These are phyloP conservation scores for Stenogyne calaminthoides DNA, from an alignment of 305 asterid genomes.

Conservation along the genomic window DNA sequence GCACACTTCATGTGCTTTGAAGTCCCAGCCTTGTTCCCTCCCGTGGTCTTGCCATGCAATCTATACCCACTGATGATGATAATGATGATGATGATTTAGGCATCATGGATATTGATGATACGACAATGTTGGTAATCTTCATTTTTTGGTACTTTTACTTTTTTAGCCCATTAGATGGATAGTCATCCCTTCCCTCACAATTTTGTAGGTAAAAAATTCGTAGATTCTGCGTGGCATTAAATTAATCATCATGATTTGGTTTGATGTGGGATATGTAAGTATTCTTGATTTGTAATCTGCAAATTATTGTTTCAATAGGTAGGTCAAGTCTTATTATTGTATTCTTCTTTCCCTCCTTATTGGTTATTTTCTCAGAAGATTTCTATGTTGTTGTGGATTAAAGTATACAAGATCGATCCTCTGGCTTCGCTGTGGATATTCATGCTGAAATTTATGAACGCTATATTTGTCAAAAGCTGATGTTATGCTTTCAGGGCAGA, in stretches of 20 bases:
- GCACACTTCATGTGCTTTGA: slow-evolving; percentile 99
- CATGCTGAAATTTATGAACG: slow-evolving; percentile 97
- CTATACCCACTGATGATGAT: slow-evolving; percentile 55
- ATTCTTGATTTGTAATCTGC: slow-evolving; percentile 25
- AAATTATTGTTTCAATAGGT: slow-evolving; percentile 20
- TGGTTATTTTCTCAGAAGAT: slow-evolving; percentile 74
- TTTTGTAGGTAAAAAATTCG: slow-evolving; percentile 64
- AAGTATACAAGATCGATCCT: slow-evolving; percentile 99
- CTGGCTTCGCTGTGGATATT: slow-evolving; percentile 98
- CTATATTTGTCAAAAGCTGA: slow-evolving; percentile 96
- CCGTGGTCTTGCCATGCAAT: slow-evolving; percentile 70
- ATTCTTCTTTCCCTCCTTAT: slow-evolving; percentile 19
- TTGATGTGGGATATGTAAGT: slow-evolving; percentile 99
- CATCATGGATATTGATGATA: slow-evolving; percentile 96
- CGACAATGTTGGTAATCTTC: slow-evolving; percentile 68
- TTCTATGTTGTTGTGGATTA: slow-evolving; percentile 99
- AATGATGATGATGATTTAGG: slow-evolving; percentile 92
- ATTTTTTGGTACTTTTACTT: slow-evolving; percentile 16
- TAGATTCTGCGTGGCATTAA: slow-evolving; percentile 86
- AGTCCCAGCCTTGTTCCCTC: slow-evolving; percentile 98
- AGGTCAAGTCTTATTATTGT: slow-evolving; percentile 22
- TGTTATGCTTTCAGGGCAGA: slow-evolving; percentile 98
- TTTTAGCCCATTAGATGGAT: slow-evolving; percentile 20
- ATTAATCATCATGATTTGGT: slow-evolving; percentile 86
- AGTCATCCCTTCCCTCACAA: slow-evolving; percentile 22